Percentiles rank a stretch among this genome's conserved stretches.
Conservation (phyloP, 768 basidiomycete species). For the Tylopilus rubrobrunneus region DNA sequence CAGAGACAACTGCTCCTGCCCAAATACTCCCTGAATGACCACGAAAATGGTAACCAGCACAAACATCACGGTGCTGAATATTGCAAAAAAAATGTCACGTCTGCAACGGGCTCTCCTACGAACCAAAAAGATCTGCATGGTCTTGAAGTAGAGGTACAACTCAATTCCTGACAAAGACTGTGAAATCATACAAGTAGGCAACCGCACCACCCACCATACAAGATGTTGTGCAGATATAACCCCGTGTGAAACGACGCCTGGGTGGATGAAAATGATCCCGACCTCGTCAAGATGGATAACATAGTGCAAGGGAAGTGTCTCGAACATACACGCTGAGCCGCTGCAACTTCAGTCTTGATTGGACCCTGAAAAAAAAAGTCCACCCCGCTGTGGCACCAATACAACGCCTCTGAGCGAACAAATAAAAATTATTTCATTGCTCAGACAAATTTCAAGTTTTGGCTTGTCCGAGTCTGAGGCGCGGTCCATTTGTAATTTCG, state of each 20-base stretch:
- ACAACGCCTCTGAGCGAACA: too few species aligned
- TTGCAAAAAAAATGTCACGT: conserved; percentile 11
- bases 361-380: too few species aligned
- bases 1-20: too few species aligned
- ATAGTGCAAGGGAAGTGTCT: not conserved
- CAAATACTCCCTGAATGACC: too few species aligned
- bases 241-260: not conserved
- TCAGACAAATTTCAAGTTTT: too few species aligned
- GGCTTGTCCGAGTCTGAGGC: too few species aligned
- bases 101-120: not conserved
- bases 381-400: too few species aligned
- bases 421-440: too few species aligned
- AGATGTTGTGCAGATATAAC: not conserved
- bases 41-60: too few species aligned
- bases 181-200: not conserved
- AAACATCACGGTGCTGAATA: conserved; percentile 10
- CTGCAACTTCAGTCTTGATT: too few species aligned
- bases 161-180: conserved; percentile 4
- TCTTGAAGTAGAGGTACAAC: conserved; percentile 14
- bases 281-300: not conserved
- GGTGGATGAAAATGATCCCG: not conserved
- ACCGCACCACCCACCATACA: not conserved
- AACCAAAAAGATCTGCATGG: conserved; percentile 8
- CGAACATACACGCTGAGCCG: too few species aligned
- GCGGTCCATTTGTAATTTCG: too few species aligned